A percentile compares a stretch with the other conserved stretches of the same genome.
Conservation (phyloP, 805 yeast species). For the Zygotorulaspora danielsina region DNA sequence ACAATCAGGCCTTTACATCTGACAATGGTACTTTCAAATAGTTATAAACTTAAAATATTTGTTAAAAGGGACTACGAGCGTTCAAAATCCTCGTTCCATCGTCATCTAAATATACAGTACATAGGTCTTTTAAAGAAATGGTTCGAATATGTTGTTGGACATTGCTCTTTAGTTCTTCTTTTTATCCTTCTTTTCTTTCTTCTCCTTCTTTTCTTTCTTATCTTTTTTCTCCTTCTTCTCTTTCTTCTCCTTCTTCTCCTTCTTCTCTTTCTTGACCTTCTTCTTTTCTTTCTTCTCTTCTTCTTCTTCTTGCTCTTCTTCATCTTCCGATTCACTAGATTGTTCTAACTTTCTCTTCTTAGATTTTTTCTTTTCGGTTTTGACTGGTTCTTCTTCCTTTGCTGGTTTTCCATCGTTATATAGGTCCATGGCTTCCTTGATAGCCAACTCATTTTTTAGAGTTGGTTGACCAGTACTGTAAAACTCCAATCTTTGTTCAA, state of each 20-base stretch:
- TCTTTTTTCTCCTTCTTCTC: constrained; percentile 44
- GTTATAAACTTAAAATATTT: constrained; percentile 1
- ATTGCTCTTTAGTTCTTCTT: constrained; percentile 13
- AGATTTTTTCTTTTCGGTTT: constrained; percentile 29
- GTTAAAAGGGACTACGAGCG: constrained; percentile 7
- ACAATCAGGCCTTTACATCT: constrained; percentile 33
- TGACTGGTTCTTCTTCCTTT: constrained; percentile 37
- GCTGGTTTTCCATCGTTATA: constrained; percentile 47
- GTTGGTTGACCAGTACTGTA: constrained; percentile 97
- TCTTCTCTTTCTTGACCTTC: constrained; percentile 45
- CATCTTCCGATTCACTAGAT: constrained; percentile 39
- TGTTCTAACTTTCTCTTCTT: constrained; percentile 23
- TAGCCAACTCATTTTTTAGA: constrained; percentile 92
- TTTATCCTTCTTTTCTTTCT: constrained; percentile 34
- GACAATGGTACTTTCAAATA: constrained; percentile 1
- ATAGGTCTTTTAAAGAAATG: constrained; percentile 16
- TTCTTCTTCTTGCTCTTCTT: constrained; percentile 46
- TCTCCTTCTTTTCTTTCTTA: constrained; percentile 33
- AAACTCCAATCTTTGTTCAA: constrained; percentile 93
- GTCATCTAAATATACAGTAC: constrained; percentile 32
- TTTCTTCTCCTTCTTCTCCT: constrained; percentile 50
- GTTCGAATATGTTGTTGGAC: constrained; percentile 3
- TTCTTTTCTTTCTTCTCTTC: constrained; percentile 51
- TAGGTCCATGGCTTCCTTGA: constrained; percentile 81
- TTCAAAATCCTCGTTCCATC: constrained; percentile 11